Evolutionary conservation across 352 stramenopile genomes (phyloP).

Genomic region (Phytophthora nicotianae): DNA sequence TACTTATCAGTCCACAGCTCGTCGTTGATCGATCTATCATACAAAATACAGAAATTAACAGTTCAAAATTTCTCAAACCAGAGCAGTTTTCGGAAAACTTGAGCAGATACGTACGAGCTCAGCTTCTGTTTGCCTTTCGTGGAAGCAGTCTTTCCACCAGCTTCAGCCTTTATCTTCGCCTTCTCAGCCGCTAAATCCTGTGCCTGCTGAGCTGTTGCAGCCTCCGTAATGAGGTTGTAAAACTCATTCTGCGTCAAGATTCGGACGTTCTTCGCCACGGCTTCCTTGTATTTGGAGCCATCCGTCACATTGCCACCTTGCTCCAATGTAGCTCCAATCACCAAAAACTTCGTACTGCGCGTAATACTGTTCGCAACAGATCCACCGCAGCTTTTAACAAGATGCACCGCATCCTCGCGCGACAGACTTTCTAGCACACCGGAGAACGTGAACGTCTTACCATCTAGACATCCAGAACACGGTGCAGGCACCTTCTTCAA

Average conservation of each 20-base stretch:
- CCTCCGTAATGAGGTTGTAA: conserved; percentile 85
- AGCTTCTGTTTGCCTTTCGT: conserved; percentile 68
- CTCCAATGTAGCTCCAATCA: conserved; percentile 70
- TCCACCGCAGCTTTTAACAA: conserved; percentile 82
- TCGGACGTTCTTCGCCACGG: conserved; percentile 80
- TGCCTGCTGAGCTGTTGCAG: conserved; percentile 63
- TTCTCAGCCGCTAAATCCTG: conserved; percentile 71
- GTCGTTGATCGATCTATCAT: conserved; percentile 47
- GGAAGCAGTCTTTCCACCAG: conserved; percentile 33
- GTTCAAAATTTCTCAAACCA: not conserved
- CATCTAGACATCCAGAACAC: conserved; percentile 72
- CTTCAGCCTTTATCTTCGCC: conserved; percentile 49
- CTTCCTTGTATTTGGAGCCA: conserved; percentile 91
- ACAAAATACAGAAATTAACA: conserved; percentile 7
- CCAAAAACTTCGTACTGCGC: conserved; percentile 79
- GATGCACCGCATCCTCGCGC: conserved; percentile 70
- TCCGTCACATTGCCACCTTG: conserved; percentile 63
- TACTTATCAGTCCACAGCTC: conserved; percentile 97
- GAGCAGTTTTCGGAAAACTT: not conserved
- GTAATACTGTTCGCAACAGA: conserved; percentile 68
- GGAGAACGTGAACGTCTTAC: conserved; percentile 79
- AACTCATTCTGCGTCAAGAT: conserved; percentile 89
- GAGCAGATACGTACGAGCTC: conserved; percentile 37
- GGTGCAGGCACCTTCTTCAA: conserved; percentile 57
- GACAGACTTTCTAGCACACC: conserved; percentile 64